phyloP scores from a whole-genome alignment of 1,284 basidiomycete genomes.

The Rhodotorula glutinis region DNA sequence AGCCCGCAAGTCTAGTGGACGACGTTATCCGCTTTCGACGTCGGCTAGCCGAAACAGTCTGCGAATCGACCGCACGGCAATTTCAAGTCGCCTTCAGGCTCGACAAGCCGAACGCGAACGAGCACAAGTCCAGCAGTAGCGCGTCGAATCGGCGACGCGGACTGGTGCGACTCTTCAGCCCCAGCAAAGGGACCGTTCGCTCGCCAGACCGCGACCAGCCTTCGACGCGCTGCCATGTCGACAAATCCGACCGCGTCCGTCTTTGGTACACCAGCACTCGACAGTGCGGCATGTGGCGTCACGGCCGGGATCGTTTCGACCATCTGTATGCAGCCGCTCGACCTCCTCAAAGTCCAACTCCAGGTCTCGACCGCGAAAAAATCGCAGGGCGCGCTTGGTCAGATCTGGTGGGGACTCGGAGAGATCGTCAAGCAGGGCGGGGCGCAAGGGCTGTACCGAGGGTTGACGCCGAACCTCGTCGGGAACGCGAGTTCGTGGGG shows the following conservation, averaged over 20 bases:
- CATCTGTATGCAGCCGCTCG: constrained; percentile 95
- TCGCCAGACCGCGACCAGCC: neutral
- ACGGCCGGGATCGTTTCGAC: constrained; percentile 90
- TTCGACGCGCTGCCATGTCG: neutral
- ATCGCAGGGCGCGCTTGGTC: constrained; percentile 7
- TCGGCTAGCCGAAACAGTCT: too few relatives aligned
- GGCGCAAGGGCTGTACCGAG: constrained; percentile 53
- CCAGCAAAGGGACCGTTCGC: too few relatives aligned
- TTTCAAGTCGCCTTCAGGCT: too few relatives aligned
- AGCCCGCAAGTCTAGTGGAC: too few relatives aligned
- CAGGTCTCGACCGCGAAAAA: constrained; percentile 72
- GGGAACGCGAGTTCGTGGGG: constrained; percentile 99
- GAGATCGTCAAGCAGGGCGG: constrained; percentile 64
- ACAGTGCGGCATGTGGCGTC: constrained; percentile 86
- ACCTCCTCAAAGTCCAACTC: constrained; percentile 91
- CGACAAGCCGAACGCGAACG: too few relatives aligned
- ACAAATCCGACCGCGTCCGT: neutral
- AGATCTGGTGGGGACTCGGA: constrained; percentile 35
- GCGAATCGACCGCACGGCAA: too few relatives aligned
- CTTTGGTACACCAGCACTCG: constrained; percentile 17
- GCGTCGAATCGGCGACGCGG: too few relatives aligned
- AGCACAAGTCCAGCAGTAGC: too few relatives aligned
- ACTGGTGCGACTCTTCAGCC: too few relatives aligned
- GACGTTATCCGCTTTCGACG: too few relatives aligned
- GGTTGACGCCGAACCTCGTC: constrained; percentile 83